Evolutionary conservation across 495 filamentous ascomycete genomes (phyloP), one percentile per base, ranked within the genome.

Genomic region (Podospora anserina): DNA sequence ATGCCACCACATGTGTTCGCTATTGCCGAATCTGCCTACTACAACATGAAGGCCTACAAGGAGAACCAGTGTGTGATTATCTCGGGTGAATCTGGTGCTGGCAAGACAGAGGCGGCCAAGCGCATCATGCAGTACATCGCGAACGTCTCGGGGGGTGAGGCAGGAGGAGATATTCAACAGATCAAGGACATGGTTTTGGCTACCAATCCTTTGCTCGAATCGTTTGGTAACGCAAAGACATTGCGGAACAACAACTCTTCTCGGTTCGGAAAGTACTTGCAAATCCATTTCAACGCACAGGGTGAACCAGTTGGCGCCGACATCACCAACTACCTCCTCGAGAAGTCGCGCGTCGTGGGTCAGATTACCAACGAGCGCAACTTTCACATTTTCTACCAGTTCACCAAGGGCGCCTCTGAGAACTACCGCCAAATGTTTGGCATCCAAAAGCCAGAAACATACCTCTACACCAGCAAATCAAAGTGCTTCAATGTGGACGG

Each of bases 51-150:
- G 71, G 94, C 92, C 19, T 98, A 99, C 85, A 94, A 94, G 74
- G 96, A 98, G 69, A 98, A 98, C 81, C 96, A 99, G 76, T 99
- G 96, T 81, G 94, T 99, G 63, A 99, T 99, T 78, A 99, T 99
- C 69, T 97, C 94, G 64, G 96, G 96, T 71, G 96, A 99, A 83
- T 98, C 96, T 9, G 96, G 96, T 68, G 96, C 96, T 13, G 96
- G 96, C 73, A 99, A 99, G 82, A 99, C 96, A n/a, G 96, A 99
- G 78, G 96, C 96, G 0, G 96, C 96, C 64, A 99, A 99, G 84
- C 88, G 94, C 71, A 90, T 99, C 70, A 99, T 99, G 94, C 96
- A 98, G 80, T 98, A 98, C 80, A 97, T 99, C 81, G 96, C 96
- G 65, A 97, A 90, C 75, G 94, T 97, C 5, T 97, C 96, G 1